Conservation (phyloP, 2,329 filamentous ascomycete species). For the Fusarium brevicatenulatum region DNA sequence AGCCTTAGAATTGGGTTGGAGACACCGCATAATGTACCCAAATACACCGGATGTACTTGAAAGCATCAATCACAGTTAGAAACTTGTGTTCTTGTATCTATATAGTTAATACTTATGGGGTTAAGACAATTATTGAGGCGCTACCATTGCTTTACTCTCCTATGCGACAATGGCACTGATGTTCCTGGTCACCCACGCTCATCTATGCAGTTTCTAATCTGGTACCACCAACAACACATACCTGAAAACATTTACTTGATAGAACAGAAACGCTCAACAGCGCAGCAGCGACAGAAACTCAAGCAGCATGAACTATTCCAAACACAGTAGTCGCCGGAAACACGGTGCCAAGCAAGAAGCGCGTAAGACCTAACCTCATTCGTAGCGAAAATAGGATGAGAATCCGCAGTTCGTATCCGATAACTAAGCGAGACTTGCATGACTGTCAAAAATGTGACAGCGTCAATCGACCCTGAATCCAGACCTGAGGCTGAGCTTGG, state of each 20-base stretch:
- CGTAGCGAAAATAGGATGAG: neutral
- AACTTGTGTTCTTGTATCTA: neutral
- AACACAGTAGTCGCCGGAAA: neutral
- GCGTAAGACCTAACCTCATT: neutral
- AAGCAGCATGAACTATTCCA: neutral
- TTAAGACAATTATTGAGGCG: neutral
- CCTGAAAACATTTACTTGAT: neutral
- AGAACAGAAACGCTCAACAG: no score
- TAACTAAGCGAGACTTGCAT: neutral
- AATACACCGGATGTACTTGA: neutral
- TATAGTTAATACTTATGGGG: neutral
- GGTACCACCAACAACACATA: accelerated
- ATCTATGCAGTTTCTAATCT: neutral
- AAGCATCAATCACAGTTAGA: neutral
- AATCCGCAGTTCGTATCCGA: neutral
- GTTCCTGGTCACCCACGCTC: neutral
- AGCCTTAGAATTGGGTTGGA: no score
- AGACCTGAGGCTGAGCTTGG: neutral
- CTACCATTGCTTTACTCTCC: neutral
- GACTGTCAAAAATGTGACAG: neutral
- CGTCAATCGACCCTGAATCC: no score
- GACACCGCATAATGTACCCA: no score
- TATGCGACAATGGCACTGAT: neutral
- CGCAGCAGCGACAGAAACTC: neutral
- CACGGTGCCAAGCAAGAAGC: neutral